phyloP scores from a whole-genome alignment of 805 yeast species.

The Wickerhamiella siamensis region DNA sequence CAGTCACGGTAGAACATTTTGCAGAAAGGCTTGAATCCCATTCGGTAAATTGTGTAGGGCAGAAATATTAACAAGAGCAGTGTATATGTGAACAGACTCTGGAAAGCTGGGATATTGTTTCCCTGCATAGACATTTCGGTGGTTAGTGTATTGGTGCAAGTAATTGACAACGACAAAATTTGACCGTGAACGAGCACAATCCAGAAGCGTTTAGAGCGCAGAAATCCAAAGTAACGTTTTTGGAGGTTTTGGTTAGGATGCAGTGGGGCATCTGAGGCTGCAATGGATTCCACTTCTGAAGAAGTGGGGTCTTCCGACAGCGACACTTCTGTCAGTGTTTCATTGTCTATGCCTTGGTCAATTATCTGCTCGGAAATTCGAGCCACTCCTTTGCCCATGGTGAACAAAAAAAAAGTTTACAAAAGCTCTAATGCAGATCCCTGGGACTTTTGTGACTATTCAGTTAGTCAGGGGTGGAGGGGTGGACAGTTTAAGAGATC shows the following conservation, averaged over 20 bases:
- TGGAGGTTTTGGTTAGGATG: not conserved
- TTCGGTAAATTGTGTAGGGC: conserved; percentile 27
- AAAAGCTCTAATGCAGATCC: too few species aligned
- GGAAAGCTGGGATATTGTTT: conserved; percentile 32
- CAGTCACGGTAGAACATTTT: conserved; percentile 24
- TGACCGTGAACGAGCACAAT: conserved; percentile 30
- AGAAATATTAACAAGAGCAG: conserved; percentile 27
- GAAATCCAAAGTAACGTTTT: conserved; percentile 19
- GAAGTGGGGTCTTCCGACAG: not conserved
- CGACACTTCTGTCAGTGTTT: not conserved
- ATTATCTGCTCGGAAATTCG: not conserved
- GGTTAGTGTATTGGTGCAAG: conserved; percentile 32
- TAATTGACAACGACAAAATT: conserved; percentile 28
- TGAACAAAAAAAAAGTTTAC: not conserved
- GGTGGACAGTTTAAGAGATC: too few species aligned
- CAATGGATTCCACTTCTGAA: not conserved
- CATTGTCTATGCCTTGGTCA: not conserved
- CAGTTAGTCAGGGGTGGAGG: too few species aligned
- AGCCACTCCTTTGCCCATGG: not conserved
- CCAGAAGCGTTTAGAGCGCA: conserved; percentile 27
- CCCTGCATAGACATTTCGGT: conserved; percentile 28
- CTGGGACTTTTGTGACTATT: too few species aligned
- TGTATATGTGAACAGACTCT: conserved; percentile 30
- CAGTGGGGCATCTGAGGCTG: not conserved
- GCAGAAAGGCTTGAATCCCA: conserved; percentile 27